Percentiles rank a stretch among this genome's conserved stretches.
phyloP scores from a whole-genome alignment of 163 green algal species.

The Volvox carteri region DNA sequence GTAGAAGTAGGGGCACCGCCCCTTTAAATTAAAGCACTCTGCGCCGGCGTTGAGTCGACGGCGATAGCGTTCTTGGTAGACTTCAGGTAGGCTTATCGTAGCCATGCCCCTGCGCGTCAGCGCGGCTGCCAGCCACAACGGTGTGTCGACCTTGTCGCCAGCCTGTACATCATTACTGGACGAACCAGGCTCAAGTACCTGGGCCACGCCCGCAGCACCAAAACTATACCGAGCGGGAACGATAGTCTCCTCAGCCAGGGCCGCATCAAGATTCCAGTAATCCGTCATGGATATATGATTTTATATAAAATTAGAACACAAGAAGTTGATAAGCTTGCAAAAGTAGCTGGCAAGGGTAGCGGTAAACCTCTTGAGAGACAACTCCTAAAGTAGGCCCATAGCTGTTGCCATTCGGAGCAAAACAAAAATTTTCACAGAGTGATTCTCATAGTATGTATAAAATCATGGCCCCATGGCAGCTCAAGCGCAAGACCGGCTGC shows the following conservation, averaged over 20 bases:
- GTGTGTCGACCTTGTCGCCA: conserved; percentile 9
- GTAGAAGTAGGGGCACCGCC: conserved; percentile 61
- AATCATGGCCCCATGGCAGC: too few species aligned
- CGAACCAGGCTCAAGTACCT: conserved; percentile 52
- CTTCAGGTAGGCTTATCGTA: conserved; percentile 43
- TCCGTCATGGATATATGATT: conserved; percentile 16
- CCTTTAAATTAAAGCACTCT: conserved; percentile 61
- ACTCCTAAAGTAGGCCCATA: too few species aligned
- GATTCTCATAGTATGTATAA: too few species aligned
- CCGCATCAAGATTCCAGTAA: conserved; percentile 48
- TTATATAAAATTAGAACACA: background rate
- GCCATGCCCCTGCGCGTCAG: conserved; percentile 54
- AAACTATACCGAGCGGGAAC: conserved; percentile 51
- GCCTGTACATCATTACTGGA: conserved; percentile 31
- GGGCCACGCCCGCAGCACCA: conserved; percentile 47
- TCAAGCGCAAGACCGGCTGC: too few species aligned
- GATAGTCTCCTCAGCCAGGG: conserved; percentile 57
- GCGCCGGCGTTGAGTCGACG: conserved; percentile 62
- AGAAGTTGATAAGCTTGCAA: too few species aligned
- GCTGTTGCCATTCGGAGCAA: too few species aligned
- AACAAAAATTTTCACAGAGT: too few species aligned
- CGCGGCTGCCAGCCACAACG: conserved; percentile 58
- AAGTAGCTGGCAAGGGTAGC: too few species aligned
- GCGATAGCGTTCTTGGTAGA: conserved; percentile 63
- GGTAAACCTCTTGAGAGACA: too few species aligned